A percentile compares a stretch with the other conserved stretches of the same genome.
Evolutionary conservation across 495 filamentous ascomycete genomes (phyloP).

Genomic region (Daldinia bambusicola): DNA sequence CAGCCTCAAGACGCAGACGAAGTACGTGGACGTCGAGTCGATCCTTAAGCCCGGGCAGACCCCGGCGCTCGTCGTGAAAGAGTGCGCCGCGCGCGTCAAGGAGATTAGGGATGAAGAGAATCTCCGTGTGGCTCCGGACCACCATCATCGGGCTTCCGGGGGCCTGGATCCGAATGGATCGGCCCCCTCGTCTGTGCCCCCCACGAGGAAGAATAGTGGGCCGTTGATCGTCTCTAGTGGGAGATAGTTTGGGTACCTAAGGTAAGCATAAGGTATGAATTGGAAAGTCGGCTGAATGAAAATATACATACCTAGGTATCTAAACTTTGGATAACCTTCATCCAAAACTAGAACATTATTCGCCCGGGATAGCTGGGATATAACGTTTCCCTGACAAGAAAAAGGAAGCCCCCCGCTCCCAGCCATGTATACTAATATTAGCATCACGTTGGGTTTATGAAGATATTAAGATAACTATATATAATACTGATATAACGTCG

Average conservation of each 20-base stretch:
- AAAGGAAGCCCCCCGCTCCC: too few relatives aligned
- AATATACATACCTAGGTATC: too few relatives aligned
- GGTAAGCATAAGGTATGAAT: too few relatives aligned
- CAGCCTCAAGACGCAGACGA: conserved; percentile 18
- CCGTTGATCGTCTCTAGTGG: conserved; percentile 8
- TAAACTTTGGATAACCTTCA: too few relatives aligned
- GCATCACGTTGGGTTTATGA: too few relatives aligned
- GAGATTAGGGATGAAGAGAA: conserved; percentile 32
- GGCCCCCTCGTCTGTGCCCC: background rate
- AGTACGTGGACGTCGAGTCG: conserved; percentile 27
- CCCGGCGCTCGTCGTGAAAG: conserved; percentile 28
- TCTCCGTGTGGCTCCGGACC: conserved; percentile 14
- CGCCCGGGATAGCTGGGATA: too few relatives aligned
- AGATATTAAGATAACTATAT: too few relatives aligned
- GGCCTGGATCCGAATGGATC: background rate
- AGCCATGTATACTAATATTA: too few relatives aligned
- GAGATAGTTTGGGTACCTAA: background rate
- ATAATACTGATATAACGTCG: too few relatives aligned
- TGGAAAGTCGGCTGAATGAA: too few relatives aligned
- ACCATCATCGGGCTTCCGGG: conserved; percentile 2
- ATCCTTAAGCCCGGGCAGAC: conserved; percentile 26
- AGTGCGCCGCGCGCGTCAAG: conserved; percentile 27
- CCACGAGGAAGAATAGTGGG: conserved; percentile 17
- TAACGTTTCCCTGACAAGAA: too few relatives aligned
- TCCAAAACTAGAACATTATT: too few relatives aligned